Conservation (phyloP, 306 rosid species). For the Medicago ruthenica region DNA sequence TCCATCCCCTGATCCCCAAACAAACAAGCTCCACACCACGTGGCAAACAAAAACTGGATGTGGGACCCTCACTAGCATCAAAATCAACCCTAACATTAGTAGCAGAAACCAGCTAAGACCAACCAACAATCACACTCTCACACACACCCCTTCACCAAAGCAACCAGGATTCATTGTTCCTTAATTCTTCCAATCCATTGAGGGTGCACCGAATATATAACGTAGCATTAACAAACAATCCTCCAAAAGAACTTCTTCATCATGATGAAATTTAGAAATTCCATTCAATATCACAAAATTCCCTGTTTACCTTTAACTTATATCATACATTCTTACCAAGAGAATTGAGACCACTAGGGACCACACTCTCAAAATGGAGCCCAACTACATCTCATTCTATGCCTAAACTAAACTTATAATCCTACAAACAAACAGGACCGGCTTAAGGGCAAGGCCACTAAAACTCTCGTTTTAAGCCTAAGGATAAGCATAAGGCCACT, state of each 20-base stretch:
- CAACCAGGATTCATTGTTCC: not conserved
- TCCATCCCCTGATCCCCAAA: not conserved
- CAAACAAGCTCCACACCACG: conserved; percentile 41
- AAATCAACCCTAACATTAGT: conserved; percentile 36
- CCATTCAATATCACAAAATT: not conserved
- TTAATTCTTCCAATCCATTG: not conserved
- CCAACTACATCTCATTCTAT: conserved; percentile 6
- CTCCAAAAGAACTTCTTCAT: not conserved
- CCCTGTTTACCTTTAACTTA: no score
- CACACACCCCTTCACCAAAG: not conserved
- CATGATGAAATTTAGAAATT: not conserved
- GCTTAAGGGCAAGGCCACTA: no score
- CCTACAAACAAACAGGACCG: not conserved
- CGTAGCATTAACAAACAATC: not conserved
- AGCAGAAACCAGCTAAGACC: conserved; percentile 6
- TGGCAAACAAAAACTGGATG: conserved; percentile 36
- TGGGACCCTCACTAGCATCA: conserved; percentile 40
- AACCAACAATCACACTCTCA: conserved; percentile 6
- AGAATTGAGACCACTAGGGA: conserved; percentile 1
- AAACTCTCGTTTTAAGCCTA: no score
- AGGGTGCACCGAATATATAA: not conserved
- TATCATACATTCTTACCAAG: no score
- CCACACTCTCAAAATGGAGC: conserved; percentile 35
- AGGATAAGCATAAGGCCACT: no score
- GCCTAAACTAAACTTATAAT: not conserved